These are phyloP conservation scores for Histomonas meleagridis DNA, from an alignment of 208 protist species.

Conservation along the genomic window DNA sequence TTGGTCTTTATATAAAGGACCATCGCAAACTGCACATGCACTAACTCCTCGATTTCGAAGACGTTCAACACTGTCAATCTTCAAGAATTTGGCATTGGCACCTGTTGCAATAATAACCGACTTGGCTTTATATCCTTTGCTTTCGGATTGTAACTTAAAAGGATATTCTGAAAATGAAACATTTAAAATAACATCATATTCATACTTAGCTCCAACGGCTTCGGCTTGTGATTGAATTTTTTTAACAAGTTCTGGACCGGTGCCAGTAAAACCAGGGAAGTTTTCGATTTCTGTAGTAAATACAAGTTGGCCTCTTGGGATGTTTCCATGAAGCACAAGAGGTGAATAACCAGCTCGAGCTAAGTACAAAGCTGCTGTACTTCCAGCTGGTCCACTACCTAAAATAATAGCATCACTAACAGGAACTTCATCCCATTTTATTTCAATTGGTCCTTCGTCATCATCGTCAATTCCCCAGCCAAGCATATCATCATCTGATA, in stretches of 20 bases:
- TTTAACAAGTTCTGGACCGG: constrained; percentile 51
- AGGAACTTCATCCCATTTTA: too few relatives aligned
- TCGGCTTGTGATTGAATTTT: constrained; percentile 48
- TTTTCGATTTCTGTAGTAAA: constrained; percentile 65
- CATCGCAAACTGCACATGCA: constrained; percentile 64
- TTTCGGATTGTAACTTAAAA: constrained; percentile 5
- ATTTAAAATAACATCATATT: constrained; percentile 48
- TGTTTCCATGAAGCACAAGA: constrained; percentile 44
- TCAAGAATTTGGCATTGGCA: constrained; percentile 49
- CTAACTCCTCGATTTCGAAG: constrained; percentile 58
- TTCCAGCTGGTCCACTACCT: constrained; percentile 45
- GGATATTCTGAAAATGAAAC: constrained; percentile 47
- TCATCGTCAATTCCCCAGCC: too few relatives aligned
- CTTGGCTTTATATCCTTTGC: constrained; percentile 35
- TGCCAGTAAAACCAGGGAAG: constrained; percentile 52
- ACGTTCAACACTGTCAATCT: constrained; percentile 47
- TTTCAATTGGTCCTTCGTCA: too few relatives aligned
- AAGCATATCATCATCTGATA: too few relatives aligned
- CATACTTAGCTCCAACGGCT: constrained; percentile 41
- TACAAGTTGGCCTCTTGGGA: constrained; percentile 60
- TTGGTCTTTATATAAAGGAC: constrained; percentile 36
- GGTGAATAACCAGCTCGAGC: constrained; percentile 54
- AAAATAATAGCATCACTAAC: constrained; percentile 31
- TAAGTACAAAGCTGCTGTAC: constrained; percentile 62
- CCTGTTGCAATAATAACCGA: constrained; percentile 63